Base-by-base conservation (phyloP, 768 basidiomycete species). In the Mycena filopes region DNA sequence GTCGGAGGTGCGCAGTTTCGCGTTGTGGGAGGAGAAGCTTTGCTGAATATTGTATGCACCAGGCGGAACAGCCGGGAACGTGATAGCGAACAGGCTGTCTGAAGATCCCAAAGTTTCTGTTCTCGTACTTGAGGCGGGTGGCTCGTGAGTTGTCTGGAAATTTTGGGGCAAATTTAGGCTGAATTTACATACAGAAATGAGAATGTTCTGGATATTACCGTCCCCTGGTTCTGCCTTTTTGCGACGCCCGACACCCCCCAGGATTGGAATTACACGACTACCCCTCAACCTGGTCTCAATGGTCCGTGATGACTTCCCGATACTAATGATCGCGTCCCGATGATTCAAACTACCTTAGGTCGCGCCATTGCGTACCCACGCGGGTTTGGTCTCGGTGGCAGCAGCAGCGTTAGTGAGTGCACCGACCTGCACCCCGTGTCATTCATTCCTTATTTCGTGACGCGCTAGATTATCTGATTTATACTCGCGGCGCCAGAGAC, bases 61-160 rank as follows among this genome's bases (percentile, higher is more conserved):
- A 75, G 70, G 69, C 56, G 77, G 78, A 0, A 73, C 73, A 20
- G 77, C 74, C 4, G 79, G 79, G 36, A 72, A 70, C 50, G 76
- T 76, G 20, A 42, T 80, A 8, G 78, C 78, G 8, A 79, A 73
- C 47, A 62, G 79, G 6, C 69, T 79, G 2, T 67, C 76, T 4
- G 78, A 79, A 59, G 75, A 82, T 69, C 66, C 71, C 3, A 57
- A 63, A 3, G 49, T 68, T 26, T 71, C 58, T 11, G 76, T 80
- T 21, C 75, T 80, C 8, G 63, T 79, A 3, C 61, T 80, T 3
- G 79, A 79, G 59, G 74, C 75, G 26, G 75, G 77, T 11, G 67
- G 66, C 23, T 66, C 70, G 75, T 76, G 49, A 42, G 69, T 63
- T 20, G 21, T 53, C 4, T 26, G 42, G 29, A n/a, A n/a, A n/a